Evolutionary conservation across 2,329 filamentous ascomycete genomes (phyloP), one percentile per base, ranked within the genome.

Genomic region (Trichoderma sp.): DNA sequence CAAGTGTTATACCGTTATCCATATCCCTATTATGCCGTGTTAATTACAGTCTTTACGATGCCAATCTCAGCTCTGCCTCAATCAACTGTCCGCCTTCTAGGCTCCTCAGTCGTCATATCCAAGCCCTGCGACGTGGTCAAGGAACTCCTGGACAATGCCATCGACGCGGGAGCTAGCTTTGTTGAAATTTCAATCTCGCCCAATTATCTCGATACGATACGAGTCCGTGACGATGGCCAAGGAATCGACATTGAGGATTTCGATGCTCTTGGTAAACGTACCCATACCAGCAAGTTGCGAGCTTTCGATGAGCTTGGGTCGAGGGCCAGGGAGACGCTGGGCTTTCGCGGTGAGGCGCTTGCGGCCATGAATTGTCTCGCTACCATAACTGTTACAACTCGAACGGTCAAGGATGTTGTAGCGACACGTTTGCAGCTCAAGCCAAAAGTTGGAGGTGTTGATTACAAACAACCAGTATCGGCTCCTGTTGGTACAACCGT

Each of bases 121-220:
- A 87, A 88, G 8, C 86, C 92, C 0, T 81, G 84, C 14, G 86
- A 87, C 12, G 82, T 93, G 3, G 87, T 94, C 75, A 95, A 95
- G 78, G 93, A 95, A 80, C 88, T 95, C 4, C 80, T 95, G 36
- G 93, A 95, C 76, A 95, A 95, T 79, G 86, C 92, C 57, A 86
- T 95, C 24, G 92, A 95, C 79, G 91, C 92, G 8, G 84, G 86
- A 67, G 91, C 92, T 14, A 91, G 87, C 2, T 86, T 86, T 2
- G 83, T 95, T 71, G 88, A 92, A 67, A 82, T 95, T 28, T 82
- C 88, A 32, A 83, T 94, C 15, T 87, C 91, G 4, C 76, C 85
- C 56, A 90, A 94, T 77, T 91, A 90, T 0, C 79, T 94, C 67
- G 90, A 92, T 79, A 87, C 85, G 68, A 87, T 95, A 47, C 88